Conservation (phyloP, 1,284 basidiomycete genomes). For the Ceratobasidium sp. region DNA sequence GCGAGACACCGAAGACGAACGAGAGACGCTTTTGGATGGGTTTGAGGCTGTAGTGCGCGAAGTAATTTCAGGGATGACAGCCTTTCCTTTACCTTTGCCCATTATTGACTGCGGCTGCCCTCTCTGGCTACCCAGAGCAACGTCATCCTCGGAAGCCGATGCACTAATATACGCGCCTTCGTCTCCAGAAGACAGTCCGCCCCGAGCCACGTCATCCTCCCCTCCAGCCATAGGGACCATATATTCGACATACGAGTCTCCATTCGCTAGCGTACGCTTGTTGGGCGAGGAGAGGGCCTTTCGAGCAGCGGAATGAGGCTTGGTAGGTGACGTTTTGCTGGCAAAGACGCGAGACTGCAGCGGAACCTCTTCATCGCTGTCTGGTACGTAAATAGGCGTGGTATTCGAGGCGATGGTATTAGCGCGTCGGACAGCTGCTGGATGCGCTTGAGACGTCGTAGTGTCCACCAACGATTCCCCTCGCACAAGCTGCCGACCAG, state of each 20-base stretch:
- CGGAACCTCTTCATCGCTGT: conserved; percentile 35
- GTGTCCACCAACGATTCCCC: conserved; percentile 1
- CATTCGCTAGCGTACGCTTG: conserved; percentile 26
- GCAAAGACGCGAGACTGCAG: conserved; percentile 15
- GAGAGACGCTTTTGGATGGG: conserved; percentile 7
- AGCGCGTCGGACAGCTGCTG: background rate
- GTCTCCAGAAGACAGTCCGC: conserved; percentile 36
- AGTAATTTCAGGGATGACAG: background rate
- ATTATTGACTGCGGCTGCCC: background rate
- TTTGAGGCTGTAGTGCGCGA: conserved; percentile 10
- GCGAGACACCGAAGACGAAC: conserved; percentile 29
- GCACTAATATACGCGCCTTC: conserved; percentile 41
- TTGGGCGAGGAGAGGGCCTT: conserved; percentile 23
- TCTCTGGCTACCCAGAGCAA: background rate
- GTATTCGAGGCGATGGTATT: background rate
- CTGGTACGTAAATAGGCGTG: conserved; percentile 7
- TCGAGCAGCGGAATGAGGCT: conserved; percentile 10
- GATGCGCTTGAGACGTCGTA: background rate
- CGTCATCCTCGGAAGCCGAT: conserved; percentile 18
- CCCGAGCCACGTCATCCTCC: conserved; percentile 15
- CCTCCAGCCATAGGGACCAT: conserved; percentile 34
- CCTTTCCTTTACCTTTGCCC: conserved; percentile 16
- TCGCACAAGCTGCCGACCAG: conserved; percentile 26
- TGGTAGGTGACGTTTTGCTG: conserved; percentile 13
- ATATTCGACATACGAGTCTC: conserved; percentile 41